Evolutionary conservation across 1,284 basidiomycete species (phyloP).

Genomic region (Marasmius sp.): DNA sequence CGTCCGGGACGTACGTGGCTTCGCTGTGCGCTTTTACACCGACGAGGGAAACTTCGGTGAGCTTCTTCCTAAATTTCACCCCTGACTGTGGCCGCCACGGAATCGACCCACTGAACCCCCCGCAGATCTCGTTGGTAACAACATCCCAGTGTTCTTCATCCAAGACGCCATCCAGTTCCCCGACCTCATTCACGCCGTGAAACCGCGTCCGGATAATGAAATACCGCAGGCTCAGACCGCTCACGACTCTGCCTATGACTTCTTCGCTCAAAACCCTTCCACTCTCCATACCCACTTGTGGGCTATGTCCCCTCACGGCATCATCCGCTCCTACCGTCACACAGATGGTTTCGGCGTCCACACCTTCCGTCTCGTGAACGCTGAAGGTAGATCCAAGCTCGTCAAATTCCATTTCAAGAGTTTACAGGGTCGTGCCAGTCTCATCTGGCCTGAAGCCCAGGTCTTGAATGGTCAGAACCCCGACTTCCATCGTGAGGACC

Average conservation of each 20-base stretch:
- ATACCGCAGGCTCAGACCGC: conserved; percentile 6
- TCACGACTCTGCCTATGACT: conserved; percentile 9
- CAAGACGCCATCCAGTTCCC: conserved; percentile 9
- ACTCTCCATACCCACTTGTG: neutral
- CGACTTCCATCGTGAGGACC: conserved; percentile 18
- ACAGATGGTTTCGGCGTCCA: conserved; percentile 2
- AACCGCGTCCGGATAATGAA: conserved; percentile 7
- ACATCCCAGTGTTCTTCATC: conserved; percentile 9
- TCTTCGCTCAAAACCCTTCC: conserved; percentile 10
- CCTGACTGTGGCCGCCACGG: neutral
- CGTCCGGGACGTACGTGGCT: conserved; percentile 16
- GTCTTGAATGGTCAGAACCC: conserved; percentile 14
- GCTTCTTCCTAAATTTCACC: neutral
- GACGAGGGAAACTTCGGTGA: conserved; percentile 10
- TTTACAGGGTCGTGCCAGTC: conserved; percentile 5
- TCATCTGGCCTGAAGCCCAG: conserved; percentile 13
- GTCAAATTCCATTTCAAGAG: conserved; percentile 10
- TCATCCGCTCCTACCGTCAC: conserved; percentile 3
- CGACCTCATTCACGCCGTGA: conserved; percentile 5
- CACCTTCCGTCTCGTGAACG: conserved; percentile 7
- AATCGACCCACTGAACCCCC: neutral
- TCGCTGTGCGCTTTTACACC: conserved; percentile 8
- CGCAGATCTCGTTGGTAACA: conserved; percentile 9
- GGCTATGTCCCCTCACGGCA: conserved; percentile 1
- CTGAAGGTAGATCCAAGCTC: conserved; percentile 4